Conservation (phyloP, 371 early-diverging fungal species). For the Mucor ambiguus region DNA sequence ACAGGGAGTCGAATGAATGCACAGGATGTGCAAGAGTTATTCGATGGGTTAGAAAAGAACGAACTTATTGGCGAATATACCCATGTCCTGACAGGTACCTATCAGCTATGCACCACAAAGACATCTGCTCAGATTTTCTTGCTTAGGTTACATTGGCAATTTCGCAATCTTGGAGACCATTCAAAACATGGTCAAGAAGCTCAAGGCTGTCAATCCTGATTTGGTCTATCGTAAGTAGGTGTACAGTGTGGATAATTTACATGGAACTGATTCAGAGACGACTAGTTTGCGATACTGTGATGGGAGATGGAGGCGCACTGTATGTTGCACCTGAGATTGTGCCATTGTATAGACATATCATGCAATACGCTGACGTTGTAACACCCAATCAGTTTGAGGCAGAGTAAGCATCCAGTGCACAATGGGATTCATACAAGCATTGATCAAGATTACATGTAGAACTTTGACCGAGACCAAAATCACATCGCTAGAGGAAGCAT, state of each 20-base stretch:
- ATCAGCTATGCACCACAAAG: not conserved
- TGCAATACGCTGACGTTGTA: slow-evolving; percentile 72
- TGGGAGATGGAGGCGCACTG: slow-evolving; percentile 88
- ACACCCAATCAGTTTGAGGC: slow-evolving; percentile 96
- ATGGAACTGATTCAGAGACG: not conserved
- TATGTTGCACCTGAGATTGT: slow-evolving; percentile 86
- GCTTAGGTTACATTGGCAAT: slow-evolving; percentile 81
- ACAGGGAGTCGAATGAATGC: slow-evolving; percentile 70
- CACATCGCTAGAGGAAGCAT: slow-evolving; percentile 50
- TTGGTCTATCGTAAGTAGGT: slow-evolving; percentile 48
- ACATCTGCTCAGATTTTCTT: not conserved
- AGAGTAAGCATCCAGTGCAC: slow-evolving; percentile 55
- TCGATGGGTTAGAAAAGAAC: slow-evolving; percentile 75
- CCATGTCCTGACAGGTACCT: slow-evolving; percentile 76
- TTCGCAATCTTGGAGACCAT: slow-evolving; percentile 68
- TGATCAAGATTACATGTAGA: slow-evolving; percentile 26
- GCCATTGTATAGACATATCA: slow-evolving; percentile 68
- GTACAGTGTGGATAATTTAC: not conserved
- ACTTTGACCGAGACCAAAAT: slow-evolving; percentile 67
- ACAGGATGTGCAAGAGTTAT: slow-evolving; percentile 66
- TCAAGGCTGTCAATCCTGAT: slow-evolving; percentile 50
- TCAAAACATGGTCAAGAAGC: slow-evolving; percentile 51
- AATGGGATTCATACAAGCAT: not conserved
- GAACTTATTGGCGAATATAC: slow-evolving; percentile 72
- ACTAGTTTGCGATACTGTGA: slow-evolving; percentile 89